These are phyloP conservation scores for Boletellus ananas DNA, from an alignment of 768 basidiomycete species.

Conservation along the genomic window DNA sequence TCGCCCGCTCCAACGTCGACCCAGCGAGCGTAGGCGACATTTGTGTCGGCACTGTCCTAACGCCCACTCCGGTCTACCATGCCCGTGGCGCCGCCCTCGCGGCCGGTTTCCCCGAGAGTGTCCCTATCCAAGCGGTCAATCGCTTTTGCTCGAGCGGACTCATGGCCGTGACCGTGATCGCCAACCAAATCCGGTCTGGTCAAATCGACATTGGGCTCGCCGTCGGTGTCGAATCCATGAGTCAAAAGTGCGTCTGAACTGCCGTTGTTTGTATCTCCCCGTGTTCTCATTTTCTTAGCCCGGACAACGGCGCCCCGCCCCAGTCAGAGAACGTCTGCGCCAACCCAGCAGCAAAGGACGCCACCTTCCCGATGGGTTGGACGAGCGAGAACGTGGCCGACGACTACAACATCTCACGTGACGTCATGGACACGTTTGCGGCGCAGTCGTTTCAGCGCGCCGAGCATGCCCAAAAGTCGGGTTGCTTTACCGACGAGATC, in stretches of 20 bases:
- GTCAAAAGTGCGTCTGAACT: conserved; percentile 50
- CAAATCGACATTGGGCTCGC: conserved; percentile 80
- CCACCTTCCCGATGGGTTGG: conserved; percentile 80
- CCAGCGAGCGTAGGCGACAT: conserved; percentile 70
- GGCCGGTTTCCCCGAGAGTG: conserved; percentile 76
- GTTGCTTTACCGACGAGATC: conserved; percentile 66
- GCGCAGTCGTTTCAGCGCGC: conserved; percentile 76
- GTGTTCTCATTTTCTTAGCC: conserved; percentile 35
- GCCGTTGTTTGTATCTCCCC: neutral
- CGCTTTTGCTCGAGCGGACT: conserved; percentile 82
- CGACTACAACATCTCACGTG: conserved; percentile 67
- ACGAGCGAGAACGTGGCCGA: conserved; percentile 82
- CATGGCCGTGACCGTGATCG: conserved; percentile 76
- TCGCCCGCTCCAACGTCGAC: conserved; percentile 55
- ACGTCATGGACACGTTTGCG: conserved; percentile 73
- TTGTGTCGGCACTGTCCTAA: conserved; percentile 73
- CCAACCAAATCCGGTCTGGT: conserved; percentile 72
- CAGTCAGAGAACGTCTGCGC: conserved; percentile 60
- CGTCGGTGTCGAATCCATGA: conserved; percentile 87
- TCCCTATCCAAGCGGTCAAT: conserved; percentile 72
- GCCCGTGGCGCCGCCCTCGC: conserved; percentile 73
- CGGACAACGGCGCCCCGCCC: conserved; percentile 57
- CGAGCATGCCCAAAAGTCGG: conserved; percentile 65
- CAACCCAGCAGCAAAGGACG: conserved; percentile 56
- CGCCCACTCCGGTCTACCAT: conserved; percentile 61